phyloP scores from a whole-genome alignment of 257 asterid species.

The Nicotiana obtusifolia region DNA sequence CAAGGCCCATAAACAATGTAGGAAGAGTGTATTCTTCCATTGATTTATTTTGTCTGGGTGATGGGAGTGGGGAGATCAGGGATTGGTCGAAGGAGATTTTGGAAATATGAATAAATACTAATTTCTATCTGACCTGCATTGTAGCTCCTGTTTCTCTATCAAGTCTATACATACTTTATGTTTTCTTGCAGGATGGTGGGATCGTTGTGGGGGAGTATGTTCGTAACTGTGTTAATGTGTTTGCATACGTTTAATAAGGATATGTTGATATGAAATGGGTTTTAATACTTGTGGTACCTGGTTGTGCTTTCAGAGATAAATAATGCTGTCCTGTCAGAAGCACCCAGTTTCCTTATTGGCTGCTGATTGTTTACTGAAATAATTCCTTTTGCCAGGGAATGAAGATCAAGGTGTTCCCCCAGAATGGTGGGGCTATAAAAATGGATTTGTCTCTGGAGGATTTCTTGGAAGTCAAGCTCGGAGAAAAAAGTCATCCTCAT shows the following conservation, averaged over 20 bases:
- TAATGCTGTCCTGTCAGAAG: not conserved
- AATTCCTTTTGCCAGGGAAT: slow-evolving; percentile 23
- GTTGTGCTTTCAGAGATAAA: not conserved
- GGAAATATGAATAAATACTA: not conserved
- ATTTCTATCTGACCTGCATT: not conserved
- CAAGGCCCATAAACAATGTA: not conserved
- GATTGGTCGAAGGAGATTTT: not conserved
- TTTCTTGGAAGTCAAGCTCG: slow-evolving; percentile 78
- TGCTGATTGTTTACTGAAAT: not conserved
- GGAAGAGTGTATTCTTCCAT: not conserved
- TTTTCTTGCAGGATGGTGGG: slow-evolving; percentile 1
- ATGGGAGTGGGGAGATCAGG: not conserved
- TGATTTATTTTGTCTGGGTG: not conserved
- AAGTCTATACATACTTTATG: not conserved
- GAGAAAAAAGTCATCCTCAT: slow-evolving; percentile 38
- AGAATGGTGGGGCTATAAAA: slow-evolving; percentile 89
- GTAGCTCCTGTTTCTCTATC: not conserved
- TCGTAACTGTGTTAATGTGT: not conserved
- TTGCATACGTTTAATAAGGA: not conserved
- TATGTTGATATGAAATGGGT: not conserved
- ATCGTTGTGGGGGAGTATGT: not conserved
- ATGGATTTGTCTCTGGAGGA: slow-evolving; percentile 81
- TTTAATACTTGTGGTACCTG: not conserved
- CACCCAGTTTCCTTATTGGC: not conserved
- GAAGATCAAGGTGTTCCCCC: slow-evolving; percentile 45